Evolutionary conservation across 805 yeast species (phyloP), one percentile per base, ranked within the genome.

Genomic region (Hanseniaspora jakobsenii): DNA sequence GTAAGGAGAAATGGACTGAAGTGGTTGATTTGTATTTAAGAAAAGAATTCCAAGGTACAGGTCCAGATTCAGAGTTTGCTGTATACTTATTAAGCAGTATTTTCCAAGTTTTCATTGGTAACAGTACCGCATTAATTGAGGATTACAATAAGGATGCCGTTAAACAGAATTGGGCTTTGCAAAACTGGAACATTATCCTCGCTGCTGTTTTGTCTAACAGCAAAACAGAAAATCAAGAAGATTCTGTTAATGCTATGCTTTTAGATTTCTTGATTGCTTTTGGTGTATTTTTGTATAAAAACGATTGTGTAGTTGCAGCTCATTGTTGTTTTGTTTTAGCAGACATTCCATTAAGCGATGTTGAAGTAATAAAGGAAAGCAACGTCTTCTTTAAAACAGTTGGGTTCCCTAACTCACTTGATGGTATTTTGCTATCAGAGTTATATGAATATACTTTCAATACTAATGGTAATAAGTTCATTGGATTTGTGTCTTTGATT

Each of bases 41-140:
- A 16, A 69, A 52, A 38, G 73, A 63, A 50, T 76, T 63, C 49
- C 66, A 59, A 53, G 63, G 59, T 53, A 72, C 51, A 50, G 69
- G 58, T 59, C 61, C 62, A 47, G 41, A 39, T 36, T 63, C 56
- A 3, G 52, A 57, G 7, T 56, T 58, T n/a, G 56, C 61, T 23
- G 57, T 61, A 4, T 62, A 64, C 44, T 59, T 68, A 44, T 55
- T 76, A 34, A 77, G 83, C 1, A 56, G 75, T 6, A 58, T 79
- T 21, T 73, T 81, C 57, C 75, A 80, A 53, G 70, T 77, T 1
- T 69, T 77, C 48, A 70, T 76, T 12, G 91, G 91, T 2, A 73
- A 74, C 49, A 68, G 73, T 4, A 65, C 65, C 31, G 64, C 64
- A 16, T 75, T 78, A 1, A 64, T 81, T 30, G 65, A 65, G 4